Base-by-base conservation (phyloP, 1,284 basidiomycete species). In the Microbotryum lychnidis-dioicae region DNA sequence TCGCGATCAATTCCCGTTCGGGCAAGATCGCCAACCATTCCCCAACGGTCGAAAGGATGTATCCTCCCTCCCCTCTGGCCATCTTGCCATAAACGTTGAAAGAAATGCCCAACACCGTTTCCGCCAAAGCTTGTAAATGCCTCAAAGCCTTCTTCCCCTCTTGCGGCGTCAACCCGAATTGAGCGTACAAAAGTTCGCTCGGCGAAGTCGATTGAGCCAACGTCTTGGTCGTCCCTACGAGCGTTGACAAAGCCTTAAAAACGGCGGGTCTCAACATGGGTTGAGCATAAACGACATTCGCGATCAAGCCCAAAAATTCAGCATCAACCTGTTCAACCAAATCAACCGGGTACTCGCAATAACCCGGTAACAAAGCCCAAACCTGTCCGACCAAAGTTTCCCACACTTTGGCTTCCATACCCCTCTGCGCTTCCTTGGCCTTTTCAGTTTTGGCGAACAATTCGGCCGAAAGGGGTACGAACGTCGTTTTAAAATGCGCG, bases 11-110 rank as follows among this genome's bases (percentile, higher is more conserved):
- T 73, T 45, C n/a, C 16, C 27, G n/a, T 14, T 56, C 42, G 4
- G 60, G 57, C 56, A 92, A 85, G 66, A 97, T 87, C 9, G 83
- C 82, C 27, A 89, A 80, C 88, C 93, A 98, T n/a, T 62, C 54
- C 1, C 57, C 63, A n/a, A 67, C 58, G 31, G 59, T 61, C 37
- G 66, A 91, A 46, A 91, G 89, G n/a, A 97, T 84, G 76, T 85
- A 82, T 4, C 84, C 85, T 53, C 91, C 83, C 51, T 81, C 82
- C 66, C 94, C 90, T 51, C 84, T 80, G 4, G 82, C 83, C 25
- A 89, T 83, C 70, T 84, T 91, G 64, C 87, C 83, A 75, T 97
- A 97, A n/a, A 99, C 86, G 73, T 99, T 97, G 80, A 97, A 94
- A 50, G 97, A 80, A 5, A 97, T 90, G 0, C 91, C 87, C 29